These are phyloP conservation scores for Neurospora sp. DNA, from an alignment of 495 filamentous ascomycete genomes.

Conservation along the genomic window DNA sequence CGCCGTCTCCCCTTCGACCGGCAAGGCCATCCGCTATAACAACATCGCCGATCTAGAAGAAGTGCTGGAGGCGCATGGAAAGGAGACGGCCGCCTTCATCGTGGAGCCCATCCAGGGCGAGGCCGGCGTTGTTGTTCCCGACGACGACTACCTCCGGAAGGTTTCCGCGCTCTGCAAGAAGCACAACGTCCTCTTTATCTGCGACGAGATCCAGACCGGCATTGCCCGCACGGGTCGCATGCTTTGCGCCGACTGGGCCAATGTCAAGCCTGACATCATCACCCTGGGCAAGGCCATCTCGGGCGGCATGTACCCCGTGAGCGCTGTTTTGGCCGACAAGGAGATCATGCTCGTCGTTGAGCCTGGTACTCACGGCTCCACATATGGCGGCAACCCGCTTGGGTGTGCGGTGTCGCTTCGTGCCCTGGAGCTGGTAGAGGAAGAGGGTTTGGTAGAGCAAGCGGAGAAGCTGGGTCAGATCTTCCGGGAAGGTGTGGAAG, in stretches of 20 bases:
- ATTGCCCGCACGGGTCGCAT: conserved; percentile 91
- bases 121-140: conserved; percentile 91
- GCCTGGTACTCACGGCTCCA: conserved; percentile 92
- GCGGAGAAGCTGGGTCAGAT: conserved; percentile 70
- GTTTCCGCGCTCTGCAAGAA: conserved; percentile 83
- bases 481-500: conserved; percentile 68
- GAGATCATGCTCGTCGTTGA: conserved; percentile 97
- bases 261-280: conserved; percentile 90
- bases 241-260: conserved; percentile 88
- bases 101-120: conserved; percentile 98
- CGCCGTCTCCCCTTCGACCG: conserved; percentile 64
- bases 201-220: conserved; percentile 96
- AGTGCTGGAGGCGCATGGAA: conserved; percentile 68
- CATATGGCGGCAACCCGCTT: conserved; percentile 96
- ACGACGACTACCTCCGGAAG: conserved; percentile 74
- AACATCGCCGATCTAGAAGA: conserved; percentile 70
- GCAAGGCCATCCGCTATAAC: conserved; percentile 73
- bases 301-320: conserved; percentile 97
- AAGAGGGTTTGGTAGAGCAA: conserved; percentile 76
- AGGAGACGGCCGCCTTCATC: conserved; percentile 84
- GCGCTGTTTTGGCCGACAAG: conserved; percentile 77
- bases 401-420: conserved; percentile 93
- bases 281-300: conserved; percentile 95
- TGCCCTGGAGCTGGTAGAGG: conserved; percentile 86
- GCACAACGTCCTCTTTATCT: conserved; percentile 90